Evolutionary conservation across 2,329 filamentous ascomycete species (phyloP).

Genomic region (Cladophialophora chaetospira): DNA sequence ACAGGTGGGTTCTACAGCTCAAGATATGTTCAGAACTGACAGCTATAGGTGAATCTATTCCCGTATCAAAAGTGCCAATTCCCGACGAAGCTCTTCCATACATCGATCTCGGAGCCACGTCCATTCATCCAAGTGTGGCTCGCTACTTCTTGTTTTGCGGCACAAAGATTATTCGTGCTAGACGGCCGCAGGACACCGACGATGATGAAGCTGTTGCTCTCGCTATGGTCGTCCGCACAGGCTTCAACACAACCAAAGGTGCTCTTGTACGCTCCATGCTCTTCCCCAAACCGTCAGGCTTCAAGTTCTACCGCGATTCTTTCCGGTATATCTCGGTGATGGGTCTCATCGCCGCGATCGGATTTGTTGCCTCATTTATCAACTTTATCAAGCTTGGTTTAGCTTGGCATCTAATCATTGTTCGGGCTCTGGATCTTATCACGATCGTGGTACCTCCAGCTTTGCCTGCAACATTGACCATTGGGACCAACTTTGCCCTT

Average conservation of each 20-base stretch:
- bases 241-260: slow-evolving; percentile 97
- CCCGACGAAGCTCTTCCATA: slow-evolving; percentile 75
- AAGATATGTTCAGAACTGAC: slow-evolving; percentile 4
- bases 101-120: slow-evolving; percentile 77
- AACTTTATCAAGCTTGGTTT: slow-evolving; percentile 87
- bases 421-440: slow-evolving; percentile 90
- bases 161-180: slow-evolving; percentile 89
- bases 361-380: slow-evolving; percentile 86
- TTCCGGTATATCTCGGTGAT: slow-evolving; percentile 98
- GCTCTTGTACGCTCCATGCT: slow-evolving; percentile 96
- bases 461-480: slow-evolving; percentile 89
- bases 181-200: slow-evolving; percentile 81
- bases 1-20: slow-evolving; percentile 57
- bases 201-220: slow-evolving; percentile 88
- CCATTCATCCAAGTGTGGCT: slow-evolving; percentile 78
- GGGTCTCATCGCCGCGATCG: slow-evolving; percentile 79
- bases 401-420: slow-evolving; percentile 85
- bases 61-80: slow-evolving; percentile 87
- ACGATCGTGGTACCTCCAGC: slow-evolving; percentile 97
- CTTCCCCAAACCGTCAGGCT: slow-evolving; percentile 95
- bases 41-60: slow-evolving; percentile 78
- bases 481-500: slow-evolving; percentile 93
- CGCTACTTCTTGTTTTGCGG: slow-evolving; percentile 92
- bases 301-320: slow-evolving; percentile 97
- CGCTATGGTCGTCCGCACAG: slow-evolving; percentile 88